Conservation (phyloP, 2,329 filamentous ascomycete species). For the Dactylellina leptospora region DNA sequence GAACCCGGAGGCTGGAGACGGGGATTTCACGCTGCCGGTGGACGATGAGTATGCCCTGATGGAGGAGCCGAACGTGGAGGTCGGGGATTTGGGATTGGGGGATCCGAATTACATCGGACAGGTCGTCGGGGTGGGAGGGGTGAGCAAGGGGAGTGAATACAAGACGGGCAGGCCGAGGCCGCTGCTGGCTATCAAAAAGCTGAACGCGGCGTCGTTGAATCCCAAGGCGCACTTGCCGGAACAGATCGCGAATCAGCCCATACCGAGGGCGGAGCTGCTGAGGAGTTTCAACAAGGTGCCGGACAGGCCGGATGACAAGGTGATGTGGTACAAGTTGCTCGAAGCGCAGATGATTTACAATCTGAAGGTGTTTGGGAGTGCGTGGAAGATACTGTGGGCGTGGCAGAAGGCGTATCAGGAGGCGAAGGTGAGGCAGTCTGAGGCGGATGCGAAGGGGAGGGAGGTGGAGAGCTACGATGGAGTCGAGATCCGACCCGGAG, state of each 20-base stretch:
- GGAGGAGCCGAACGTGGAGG: too few species aligned
- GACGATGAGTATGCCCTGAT: slow-evolving; percentile 1
- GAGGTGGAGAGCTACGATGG: too few species aligned
- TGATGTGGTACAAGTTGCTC: slow-evolving; percentile 11
- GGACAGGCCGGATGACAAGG: slow-evolving; percentile 1
- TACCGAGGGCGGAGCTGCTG: not conserved
- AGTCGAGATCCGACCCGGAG: too few species aligned
- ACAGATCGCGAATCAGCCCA: not conserved
- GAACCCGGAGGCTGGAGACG: not conserved
- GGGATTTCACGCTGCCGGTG: not conserved
- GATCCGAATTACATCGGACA: not conserved
- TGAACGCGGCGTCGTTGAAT: not conserved
- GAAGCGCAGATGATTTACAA: slow-evolving; percentile 24
- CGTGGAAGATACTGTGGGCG: slow-evolving; percentile 24
- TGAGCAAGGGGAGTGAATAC: not conserved
- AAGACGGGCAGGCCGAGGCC: not conserved
- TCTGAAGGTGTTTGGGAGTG: slow-evolving; percentile 8
- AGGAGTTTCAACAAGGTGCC: slow-evolving; percentile 10
- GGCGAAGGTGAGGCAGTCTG: not conserved
- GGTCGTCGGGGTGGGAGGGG: not conserved
- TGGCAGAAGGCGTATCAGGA: slow-evolving; percentile 7
- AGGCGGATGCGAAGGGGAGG: not conserved
- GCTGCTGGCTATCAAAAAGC: not conserved
- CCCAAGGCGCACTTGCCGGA: not conserved
- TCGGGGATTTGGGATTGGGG: not conserved